A percentile compares a stretch with the other conserved stretches of the same genome.
phyloP scores from a whole-genome alignment of 2,329 filamentous ascomycete genomes.

The Fusarium avenaceum region DNA sequence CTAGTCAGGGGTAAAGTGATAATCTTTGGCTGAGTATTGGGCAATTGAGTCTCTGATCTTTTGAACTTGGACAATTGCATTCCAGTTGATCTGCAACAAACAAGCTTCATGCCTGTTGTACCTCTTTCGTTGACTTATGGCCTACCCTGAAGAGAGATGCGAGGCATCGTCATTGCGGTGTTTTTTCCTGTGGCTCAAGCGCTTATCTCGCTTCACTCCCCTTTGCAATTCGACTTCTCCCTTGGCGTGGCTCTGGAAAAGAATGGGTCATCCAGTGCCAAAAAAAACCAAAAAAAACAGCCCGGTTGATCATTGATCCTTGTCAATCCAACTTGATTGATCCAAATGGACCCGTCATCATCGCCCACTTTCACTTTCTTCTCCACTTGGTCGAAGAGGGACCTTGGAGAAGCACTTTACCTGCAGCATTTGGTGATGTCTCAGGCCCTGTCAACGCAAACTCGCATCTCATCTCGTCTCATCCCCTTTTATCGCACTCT shows the following conservation, averaged over 20 bases:
- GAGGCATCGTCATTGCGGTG: slow-evolving; percentile 12
- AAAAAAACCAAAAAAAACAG: not conserved
- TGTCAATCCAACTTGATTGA: slow-evolving; percentile 22
- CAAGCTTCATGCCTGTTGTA: slow-evolving; percentile 20
- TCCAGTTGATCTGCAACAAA: slow-evolving; percentile 19
- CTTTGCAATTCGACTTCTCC: slow-evolving; percentile 28
- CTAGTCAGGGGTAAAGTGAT: slow-evolving; percentile 25
- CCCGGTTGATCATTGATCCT: slow-evolving; percentile 20
- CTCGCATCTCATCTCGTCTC: slow-evolving; percentile 8
- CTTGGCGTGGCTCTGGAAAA: slow-evolving; percentile 35
- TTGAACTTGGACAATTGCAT: slow-evolving; percentile 9
- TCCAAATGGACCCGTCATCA: slow-evolving; percentile 37
- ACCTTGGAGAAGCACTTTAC: slow-evolving; percentile 39
- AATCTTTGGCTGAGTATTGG: not conserved
- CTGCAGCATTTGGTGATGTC: slow-evolving; percentile 29
- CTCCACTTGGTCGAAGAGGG: slow-evolving; percentile 24
- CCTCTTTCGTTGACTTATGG: not conserved
- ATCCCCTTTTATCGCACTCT: slow-evolving; percentile 1
- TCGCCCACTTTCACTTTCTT: slow-evolving; percentile 30
- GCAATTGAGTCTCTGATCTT: not conserved
- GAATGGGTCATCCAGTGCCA: slow-evolving; percentile 7
- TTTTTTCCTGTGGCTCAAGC: slow-evolving; percentile 13
- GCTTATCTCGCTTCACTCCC: slow-evolving; percentile 34
- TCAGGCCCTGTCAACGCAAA: slow-evolving; percentile 2
- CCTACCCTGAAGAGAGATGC: slow-evolving; percentile 26